Percentiles rank a stretch among this genome's conserved stretches.
These are phyloP conservation scores for Phyllosticta ampelicida DNA, from an alignment of 2,329 filamentous ascomycete genomes.

Conservation along the genomic window DNA sequence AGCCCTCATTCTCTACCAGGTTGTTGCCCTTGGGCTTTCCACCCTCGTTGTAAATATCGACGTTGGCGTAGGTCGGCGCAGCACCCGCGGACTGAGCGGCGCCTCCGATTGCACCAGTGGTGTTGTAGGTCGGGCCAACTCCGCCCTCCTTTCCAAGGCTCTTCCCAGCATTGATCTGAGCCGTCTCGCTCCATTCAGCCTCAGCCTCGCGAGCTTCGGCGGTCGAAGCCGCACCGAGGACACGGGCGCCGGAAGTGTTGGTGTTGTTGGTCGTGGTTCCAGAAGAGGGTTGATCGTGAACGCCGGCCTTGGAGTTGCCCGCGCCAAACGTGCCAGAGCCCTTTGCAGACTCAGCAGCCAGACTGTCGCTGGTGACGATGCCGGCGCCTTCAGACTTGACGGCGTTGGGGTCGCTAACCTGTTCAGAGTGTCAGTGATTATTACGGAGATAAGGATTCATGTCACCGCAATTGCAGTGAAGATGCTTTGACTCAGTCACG, in stretches of 20 bases:
- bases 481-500: background rate
- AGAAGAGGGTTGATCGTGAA: constrained; percentile 38
- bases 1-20: constrained; percentile 36
- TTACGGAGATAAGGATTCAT: background rate
- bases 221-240: constrained; percentile 38
- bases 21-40: constrained; percentile 42
- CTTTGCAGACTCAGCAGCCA: constrained; percentile 61
- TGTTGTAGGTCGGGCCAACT: constrained; percentile 25
- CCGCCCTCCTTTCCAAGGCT: constrained; percentile 27
- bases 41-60: constrained; percentile 18
- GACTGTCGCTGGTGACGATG: constrained; percentile 54
- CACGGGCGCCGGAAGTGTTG: constrained; percentile 43
- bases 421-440: constrained; percentile 14
- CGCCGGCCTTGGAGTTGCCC: constrained; percentile 45
- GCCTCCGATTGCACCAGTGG: constrained; percentile 15
- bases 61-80: constrained; percentile 28
- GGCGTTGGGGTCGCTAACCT: constrained; percentile 40
- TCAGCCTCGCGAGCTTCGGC: constrained; percentile 36
- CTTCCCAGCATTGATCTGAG: constrained; percentile 30
- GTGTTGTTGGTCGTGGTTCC: constrained; percentile 47
- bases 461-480: background rate
- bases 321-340: constrained; percentile 49
- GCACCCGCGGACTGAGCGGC: constrained; percentile 18
- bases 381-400: constrained; percentile 52
- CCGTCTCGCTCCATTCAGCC: constrained; percentile 28